Evolutionary conservation across 2,329 filamentous ascomycete species (phyloP), one percentile per base, ranked within the genome.

Genomic region (Nigrospora sphaerica): DNA sequence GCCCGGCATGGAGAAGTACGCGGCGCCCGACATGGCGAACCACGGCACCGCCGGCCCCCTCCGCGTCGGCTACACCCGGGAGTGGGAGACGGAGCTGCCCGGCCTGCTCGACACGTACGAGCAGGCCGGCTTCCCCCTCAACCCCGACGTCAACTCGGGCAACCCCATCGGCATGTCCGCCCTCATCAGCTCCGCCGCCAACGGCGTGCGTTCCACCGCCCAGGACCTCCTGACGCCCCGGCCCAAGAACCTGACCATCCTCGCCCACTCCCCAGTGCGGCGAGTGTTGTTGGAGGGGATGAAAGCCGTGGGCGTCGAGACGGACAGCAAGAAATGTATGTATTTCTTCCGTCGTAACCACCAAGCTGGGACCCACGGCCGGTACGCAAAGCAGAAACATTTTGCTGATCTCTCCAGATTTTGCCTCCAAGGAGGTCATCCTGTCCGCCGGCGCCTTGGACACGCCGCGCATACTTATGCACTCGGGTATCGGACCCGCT

Each of bases 131-230:
- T 65, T 73, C 33, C 62, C 68, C 0, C 51, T 71, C 16, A 81
- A 81, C 49, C 65, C 66, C 0, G 78, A 82, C 51, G 68, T 77
- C 35, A 82, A 83, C 50, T 75, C 72, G 9, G 80, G 80, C 0
- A 70, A 82, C 53, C 77, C 76, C 0, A 64, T 81, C 31, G 80
- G 80, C 4, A 71, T 82, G 62, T 70, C 69, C 1, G 60, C 74
- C 38, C 55, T 69, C 14, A 71, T 77, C 50, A 74, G 71, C 40
- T 77, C 76, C 12, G 66, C 72, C n/a, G 55, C 66, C 23, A 62
- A 70, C 9, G 77, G 76, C 1, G 42, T 66, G 10, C 65, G 77
- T 16, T 71, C 70, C 0, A 81, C 77, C 0, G 72, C 78, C 0
- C 64, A 65, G 2, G 77, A 79, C 49, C 62, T 80, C 39, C 52